Evolutionary conservation across 2,329 filamentous ascomycete genomes (phyloP).

Genomic region (Botryotinia calthae): DNA sequence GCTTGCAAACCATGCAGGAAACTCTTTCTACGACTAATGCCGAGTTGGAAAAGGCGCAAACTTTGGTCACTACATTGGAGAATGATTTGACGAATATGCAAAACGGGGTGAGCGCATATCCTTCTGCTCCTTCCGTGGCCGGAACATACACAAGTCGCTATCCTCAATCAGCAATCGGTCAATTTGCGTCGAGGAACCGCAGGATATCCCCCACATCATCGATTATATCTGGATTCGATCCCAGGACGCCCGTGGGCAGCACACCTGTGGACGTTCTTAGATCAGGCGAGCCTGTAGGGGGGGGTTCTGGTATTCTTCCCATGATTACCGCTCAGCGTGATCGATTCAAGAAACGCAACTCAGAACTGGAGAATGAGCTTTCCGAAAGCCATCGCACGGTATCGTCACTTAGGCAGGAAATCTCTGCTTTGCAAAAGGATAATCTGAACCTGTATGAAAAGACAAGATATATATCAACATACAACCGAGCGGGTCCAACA

Average conservation of each 20-base stretch:
- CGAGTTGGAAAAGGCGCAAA: conserved; percentile 81
- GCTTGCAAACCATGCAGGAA: conserved; percentile 76
- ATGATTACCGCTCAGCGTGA: conserved; percentile 99
- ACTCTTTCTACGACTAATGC: conserved; percentile 79
- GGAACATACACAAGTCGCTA: conserved; percentile 85
- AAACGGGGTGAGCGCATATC: conserved; percentile 79
- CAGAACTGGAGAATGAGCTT: conserved; percentile 85
- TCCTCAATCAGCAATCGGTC: conserved; percentile 58
- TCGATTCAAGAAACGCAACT: conserved; percentile 94
- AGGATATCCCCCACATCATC: conserved; percentile 90
- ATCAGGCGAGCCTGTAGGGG: conserved; percentile 62
- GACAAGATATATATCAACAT: conserved; percentile 92
- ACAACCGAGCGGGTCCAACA: conserved; percentile 68
- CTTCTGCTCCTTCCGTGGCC: conserved; percentile 86
- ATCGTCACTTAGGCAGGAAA: conserved; percentile 83
- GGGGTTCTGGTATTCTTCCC: conserved; percentile 84
- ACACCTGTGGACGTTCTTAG: conserved; percentile 57
- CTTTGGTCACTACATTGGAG: conserved; percentile 84
- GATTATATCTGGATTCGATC: conserved; percentile 96
- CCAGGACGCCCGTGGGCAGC: conserved; percentile 50
- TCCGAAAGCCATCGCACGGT: conserved; percentile 79
- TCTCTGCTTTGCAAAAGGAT: conserved; percentile 90
- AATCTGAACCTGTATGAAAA: conserved; percentile 97
- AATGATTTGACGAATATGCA: conserved; percentile 88
- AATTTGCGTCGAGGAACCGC: conserved; percentile 51